Evolutionary conservation across 179 eudicot species (phyloP), one percentile per base, ranked within the genome.

Genomic region (Camellia oleifera): DNA sequence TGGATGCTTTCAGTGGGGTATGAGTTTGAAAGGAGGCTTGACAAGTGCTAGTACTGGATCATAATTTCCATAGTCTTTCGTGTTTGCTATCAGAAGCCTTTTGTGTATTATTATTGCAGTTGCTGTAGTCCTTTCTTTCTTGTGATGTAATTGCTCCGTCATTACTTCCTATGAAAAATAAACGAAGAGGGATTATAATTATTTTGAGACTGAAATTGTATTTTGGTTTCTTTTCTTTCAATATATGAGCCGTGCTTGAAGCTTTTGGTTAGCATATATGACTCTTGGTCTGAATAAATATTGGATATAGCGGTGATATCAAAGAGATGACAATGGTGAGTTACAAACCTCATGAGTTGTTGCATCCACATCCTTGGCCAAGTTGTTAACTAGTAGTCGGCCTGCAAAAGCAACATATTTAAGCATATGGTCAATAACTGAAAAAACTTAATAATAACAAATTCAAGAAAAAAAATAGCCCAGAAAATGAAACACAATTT

Each of bases 11-110:
- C 82, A 92, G 82, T 94, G 88, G 61, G 98, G 98, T 54, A 94
- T 90, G 80, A 86, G 90, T 74, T 91, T 91, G 86, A 78, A 89
- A 79, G 88, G 92, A 78, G 98, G 97, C 83, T 86, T 90, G 61
- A 46, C 81, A 65, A 88, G 68, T 26, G 88, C 20, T 17, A 97
- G 97, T 2, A 95, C 57, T 14, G 95, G 97, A 88, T 88, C 84
- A 60, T 90, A 88, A 81, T 80, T 90, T 78, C 97, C 95, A 79
- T 94, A 92, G 81, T 94, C 98, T 57, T 83, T 82, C 4, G 88
- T 81, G 82, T 85, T 89, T 79, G 82, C 87, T 77, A 86, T 86
- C 5, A 92, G 88, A 81, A 92, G 75, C 88, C 98, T 91, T 75
- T 88, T 92, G 46, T 88, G 92, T 26, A 87, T 71, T 23, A 23